These are phyloP conservation scores for Marasmius tenuissimus DNA, from an alignment of 1,284 basidiomycete genomes.

Conservation along the genomic window DNA sequence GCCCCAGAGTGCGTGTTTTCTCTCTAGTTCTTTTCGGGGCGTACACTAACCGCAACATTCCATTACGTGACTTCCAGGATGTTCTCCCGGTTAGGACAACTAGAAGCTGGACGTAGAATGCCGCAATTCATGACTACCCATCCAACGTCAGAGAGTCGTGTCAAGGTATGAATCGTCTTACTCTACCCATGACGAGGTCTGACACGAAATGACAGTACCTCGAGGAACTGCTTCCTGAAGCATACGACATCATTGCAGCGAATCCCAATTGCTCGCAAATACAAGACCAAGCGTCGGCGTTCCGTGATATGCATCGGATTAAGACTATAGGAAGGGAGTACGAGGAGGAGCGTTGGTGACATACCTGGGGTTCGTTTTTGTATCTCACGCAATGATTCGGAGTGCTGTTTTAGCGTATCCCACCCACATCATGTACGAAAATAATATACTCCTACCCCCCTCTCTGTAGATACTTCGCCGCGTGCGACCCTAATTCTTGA, in stretches of 20 bases:
- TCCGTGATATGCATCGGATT: conserved; percentile 24
- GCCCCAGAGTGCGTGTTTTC: conserved; percentile 59
- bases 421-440: no score
- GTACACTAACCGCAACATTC: background rate
- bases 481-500: no score
- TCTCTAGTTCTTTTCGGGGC: background rate
- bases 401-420: no score
- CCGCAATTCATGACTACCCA: conserved; percentile 73
- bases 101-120: conserved; percentile 39
- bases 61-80: conserved; percentile 44
- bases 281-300: conserved; percentile 30
- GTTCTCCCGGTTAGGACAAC: conserved; percentile 60
- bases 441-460: no score
- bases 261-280: conserved; percentile 46
- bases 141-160: conserved; percentile 68
- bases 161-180: conserved; percentile 46
- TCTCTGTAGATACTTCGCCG: no score
- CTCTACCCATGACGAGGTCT: background rate
- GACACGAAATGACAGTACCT: conserved; percentile 42
- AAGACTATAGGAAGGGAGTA: background rate
- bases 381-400: background rate
- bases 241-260: conserved; percentile 47
- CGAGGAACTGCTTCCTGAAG: conserved; percentile 56
- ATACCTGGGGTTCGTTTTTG: background rate
- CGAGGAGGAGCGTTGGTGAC: background rate